Conservation (phyloP, 2,329 filamentous ascomycete species). For the Fusarium subtropicale region DNA sequence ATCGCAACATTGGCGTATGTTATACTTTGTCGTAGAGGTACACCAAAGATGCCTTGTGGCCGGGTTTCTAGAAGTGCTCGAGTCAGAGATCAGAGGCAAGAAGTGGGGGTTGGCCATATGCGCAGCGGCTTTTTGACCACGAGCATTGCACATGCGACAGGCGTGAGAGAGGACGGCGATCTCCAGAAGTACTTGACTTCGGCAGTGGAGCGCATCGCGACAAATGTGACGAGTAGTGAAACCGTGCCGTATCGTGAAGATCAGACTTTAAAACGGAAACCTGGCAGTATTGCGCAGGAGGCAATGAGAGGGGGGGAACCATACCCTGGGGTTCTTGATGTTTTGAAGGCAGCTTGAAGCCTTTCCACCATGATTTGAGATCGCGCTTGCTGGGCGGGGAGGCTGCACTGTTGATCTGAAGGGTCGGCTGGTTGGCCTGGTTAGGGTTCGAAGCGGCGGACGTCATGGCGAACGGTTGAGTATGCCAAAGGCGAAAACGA, state of each 20-base stretch:
- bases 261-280: constrained; percentile 5
- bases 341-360: constrained; percentile 80
- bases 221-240: not conserved
- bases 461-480: constrained; percentile 49
- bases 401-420: constrained; percentile 57
- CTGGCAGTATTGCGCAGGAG: constrained; percentile 15
- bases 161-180: not conserved
- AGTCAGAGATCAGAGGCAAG: constrained; percentile 32
- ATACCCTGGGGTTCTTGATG: constrained; percentile 68
- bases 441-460: constrained; percentile 52
- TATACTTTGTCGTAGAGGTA: constrained; percentile 93
- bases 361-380: constrained; percentile 96
- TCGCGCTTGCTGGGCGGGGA: constrained; percentile 88
- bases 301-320: constrained; percentile 15
- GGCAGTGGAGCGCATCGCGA: constrained; percentile 10
- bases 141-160: constrained; percentile 4
- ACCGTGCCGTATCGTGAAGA: constrained; percentile 3
- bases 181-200: not conserved
- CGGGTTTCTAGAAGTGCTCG: constrained; percentile 55
- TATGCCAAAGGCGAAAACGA: constrained; percentile 22
- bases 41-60: constrained; percentile 87
- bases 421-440: constrained; percentile 49
- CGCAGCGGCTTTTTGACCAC: not conserved
- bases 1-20: constrained; percentile 98
- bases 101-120: constrained; percentile 7